phyloP scores from a whole-genome alignment of 495 filamentous ascomycete genomes.

The Lepidopterella palustris region DNA sequence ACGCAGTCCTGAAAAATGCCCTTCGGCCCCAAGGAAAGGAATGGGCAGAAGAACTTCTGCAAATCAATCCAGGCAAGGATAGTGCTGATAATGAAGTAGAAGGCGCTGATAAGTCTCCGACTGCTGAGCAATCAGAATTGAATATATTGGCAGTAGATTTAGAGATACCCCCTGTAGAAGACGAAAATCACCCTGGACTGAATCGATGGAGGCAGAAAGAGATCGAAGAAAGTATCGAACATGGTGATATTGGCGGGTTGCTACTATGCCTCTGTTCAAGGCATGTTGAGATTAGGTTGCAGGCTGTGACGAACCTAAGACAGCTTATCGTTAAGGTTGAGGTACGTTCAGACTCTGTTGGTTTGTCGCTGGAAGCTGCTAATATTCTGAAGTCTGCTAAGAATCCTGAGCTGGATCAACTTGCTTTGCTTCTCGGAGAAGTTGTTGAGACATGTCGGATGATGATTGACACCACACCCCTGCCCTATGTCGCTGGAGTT shows the following conservation, averaged over 20 bases:
- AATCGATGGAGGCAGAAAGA: constrained; percentile 68
- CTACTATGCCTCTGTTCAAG: constrained; percentile 69
- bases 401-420: constrained; percentile 67
- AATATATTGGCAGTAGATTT: not conserved
- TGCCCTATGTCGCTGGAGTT: constrained; percentile 65
- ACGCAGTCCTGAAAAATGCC: constrained; percentile 12
- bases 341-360: constrained; percentile 44
- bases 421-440: constrained; percentile 70
- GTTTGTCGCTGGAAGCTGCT: not conserved
- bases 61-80: constrained; percentile 1
- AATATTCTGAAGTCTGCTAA: constrained; percentile 36
- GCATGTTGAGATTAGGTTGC: constrained; percentile 63
- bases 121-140: constrained; percentile 18
- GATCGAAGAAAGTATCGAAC: constrained; percentile 63
- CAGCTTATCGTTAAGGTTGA: constrained; percentile 61
- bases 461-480: constrained; percentile 48
- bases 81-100: constrained; percentile 1
- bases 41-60: constrained; percentile 16
- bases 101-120: constrained; percentile 7
- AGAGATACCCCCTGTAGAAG: constrained; percentile 35
- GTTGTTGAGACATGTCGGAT: constrained; percentile 62
- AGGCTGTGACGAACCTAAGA: constrained; percentile 62
- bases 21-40: constrained; percentile 22
- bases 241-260: constrained; percentile 59
- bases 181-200: constrained; percentile 53